These are phyloP conservation scores for Venturia pyrina DNA, from an alignment of 2,329 filamentous ascomycete genomes.

Conservation along the genomic window DNA sequence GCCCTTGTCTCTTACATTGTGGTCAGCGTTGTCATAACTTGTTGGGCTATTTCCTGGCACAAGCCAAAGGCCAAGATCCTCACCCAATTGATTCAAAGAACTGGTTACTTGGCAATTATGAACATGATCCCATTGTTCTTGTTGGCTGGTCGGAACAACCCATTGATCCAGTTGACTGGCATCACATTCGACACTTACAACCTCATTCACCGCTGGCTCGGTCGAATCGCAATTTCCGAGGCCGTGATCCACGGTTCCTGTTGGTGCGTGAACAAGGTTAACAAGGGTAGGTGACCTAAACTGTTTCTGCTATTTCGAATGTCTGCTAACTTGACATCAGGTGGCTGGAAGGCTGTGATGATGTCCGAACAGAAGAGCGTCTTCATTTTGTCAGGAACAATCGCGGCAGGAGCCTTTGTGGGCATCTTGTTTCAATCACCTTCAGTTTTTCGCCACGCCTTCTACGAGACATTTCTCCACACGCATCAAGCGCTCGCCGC, in stretches of 20 bases:
- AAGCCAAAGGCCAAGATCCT: constrained; percentile 65
- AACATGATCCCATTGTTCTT: constrained; percentile 74
- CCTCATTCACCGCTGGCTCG: constrained; percentile 70
- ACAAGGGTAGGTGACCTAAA: background rate
- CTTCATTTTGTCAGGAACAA: constrained; percentile 52
- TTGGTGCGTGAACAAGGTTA: constrained; percentile 40
- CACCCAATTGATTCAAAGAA: constrained; percentile 51
- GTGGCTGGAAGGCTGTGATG: constrained; percentile 41
- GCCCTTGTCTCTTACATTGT: constrained; percentile 38
- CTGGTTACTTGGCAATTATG: constrained; percentile 58
- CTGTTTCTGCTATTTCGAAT: background rate
- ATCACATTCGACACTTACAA: constrained; percentile 80
- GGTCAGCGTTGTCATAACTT: constrained; percentile 37
- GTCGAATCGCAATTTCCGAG: constrained; percentile 64
- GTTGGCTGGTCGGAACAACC: constrained; percentile 68
- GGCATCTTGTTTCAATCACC: constrained; percentile 58
- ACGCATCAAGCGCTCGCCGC: constrained; percentile 58
- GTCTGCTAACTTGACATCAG: constrained; percentile 5
- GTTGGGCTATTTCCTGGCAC: constrained; percentile 49
- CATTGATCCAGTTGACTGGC: constrained; percentile 59
- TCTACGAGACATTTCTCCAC: constrained; percentile 69
- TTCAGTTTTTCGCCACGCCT: constrained; percentile 64
- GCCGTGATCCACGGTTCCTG: constrained; percentile 55
- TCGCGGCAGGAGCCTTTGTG: constrained; percentile 51
- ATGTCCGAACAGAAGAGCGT: constrained; percentile 29